Evolutionary conservation across 805 yeast species (phyloP), one percentile per base, ranked within the genome.

Genomic region (Ogataea trehaloabstinens): DNA sequence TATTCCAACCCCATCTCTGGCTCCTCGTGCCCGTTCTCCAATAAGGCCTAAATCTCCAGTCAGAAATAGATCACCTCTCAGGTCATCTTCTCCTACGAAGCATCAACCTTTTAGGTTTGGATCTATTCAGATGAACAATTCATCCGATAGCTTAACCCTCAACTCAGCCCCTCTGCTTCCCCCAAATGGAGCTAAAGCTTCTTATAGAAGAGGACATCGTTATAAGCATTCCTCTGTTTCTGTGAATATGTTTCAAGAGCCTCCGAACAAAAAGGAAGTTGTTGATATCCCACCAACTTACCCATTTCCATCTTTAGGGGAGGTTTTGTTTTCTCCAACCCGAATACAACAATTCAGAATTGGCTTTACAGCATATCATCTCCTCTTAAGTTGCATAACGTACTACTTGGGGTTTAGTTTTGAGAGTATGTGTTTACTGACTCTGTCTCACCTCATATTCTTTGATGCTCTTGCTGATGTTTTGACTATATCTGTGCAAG

Each of bases 171-270:
- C 35, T 5, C 24, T 40, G 30, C 24, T 28, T 5, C 45, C 50
- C 4, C 40, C 39, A 5, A 8, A 30, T 19, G 45, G 45, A 6
- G 61, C 66, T 10, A 73, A 67, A 53, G 77, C 88, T 1, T 80
- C 85, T 0, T 86, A 80, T 52, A 80, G 99, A 69, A 80, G 90
- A 51, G 99, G 99, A 5, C 99, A 91, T 62, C 76, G 91, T 51
- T 91, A 91, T 59, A 91, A 91, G 59, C 98, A 91, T 61, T 89
- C 97, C 3, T 89, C 96, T 6, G 96, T 91, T 5, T 88, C 96
- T 4, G 85, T 91, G 93, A 90, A 91, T 60, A 74, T 91, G 58
- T 91, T 93, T 59, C 96, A 87, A 61, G 97, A 91, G 55, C 96
- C 97, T 1, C 84, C 89, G 12, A 30, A 19, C 16, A 77, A 71